phyloP scores from a whole-genome alignment of 768 basidiomycete species.

The Scleroderma bovista region DNA sequence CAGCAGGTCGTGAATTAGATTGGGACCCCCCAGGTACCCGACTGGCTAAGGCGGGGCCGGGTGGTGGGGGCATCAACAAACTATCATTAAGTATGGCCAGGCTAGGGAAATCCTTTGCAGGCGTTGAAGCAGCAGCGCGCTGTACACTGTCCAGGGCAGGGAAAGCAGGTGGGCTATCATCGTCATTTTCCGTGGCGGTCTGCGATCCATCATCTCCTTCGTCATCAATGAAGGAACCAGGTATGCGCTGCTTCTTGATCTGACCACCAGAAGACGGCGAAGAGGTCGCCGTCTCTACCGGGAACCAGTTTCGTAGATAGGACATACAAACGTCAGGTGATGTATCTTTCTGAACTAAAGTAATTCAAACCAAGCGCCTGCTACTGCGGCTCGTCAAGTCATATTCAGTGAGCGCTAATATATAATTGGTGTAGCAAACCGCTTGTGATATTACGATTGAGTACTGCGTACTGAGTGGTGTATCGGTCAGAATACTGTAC shows the following conservation, averaged over 20 bases:
- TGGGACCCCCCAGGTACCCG: slow-evolving; percentile 29
- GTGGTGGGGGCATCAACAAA: slow-evolving; percentile 49
- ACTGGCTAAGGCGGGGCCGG: slow-evolving; percentile 35
- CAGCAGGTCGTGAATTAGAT: slow-evolving; percentile 17
- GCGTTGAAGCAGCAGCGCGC: slow-evolving; percentile 33
- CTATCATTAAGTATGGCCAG: slow-evolving; percentile 39
- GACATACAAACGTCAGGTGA: slow-evolving; percentile 23
- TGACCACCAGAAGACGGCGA: not conserved
- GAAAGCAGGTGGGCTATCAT: slow-evolving; percentile 68
- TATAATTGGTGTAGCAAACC: not conserved
- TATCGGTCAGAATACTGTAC: not conserved
- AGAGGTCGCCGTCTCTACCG: slow-evolving; percentile 20
- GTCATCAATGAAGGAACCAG: slow-evolving; percentile 18
- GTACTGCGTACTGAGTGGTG: not conserved
- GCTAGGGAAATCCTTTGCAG: slow-evolving; percentile 7
- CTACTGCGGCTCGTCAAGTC: no score
- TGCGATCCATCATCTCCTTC: slow-evolving; percentile 37
- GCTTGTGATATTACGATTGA: not conserved
- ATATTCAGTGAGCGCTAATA: not conserved
- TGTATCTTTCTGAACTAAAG: no score
- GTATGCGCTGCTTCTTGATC: slow-evolving; percentile 6
- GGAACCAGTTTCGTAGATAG: slow-evolving; percentile 57
- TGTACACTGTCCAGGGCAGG: slow-evolving; percentile 71
- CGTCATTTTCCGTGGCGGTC: slow-evolving; percentile 46
- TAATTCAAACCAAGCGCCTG: no score